These are phyloP conservation scores for Lentinula sp. DNA, from an alignment of 768 basidiomycete species.

Conservation along the genomic window DNA sequence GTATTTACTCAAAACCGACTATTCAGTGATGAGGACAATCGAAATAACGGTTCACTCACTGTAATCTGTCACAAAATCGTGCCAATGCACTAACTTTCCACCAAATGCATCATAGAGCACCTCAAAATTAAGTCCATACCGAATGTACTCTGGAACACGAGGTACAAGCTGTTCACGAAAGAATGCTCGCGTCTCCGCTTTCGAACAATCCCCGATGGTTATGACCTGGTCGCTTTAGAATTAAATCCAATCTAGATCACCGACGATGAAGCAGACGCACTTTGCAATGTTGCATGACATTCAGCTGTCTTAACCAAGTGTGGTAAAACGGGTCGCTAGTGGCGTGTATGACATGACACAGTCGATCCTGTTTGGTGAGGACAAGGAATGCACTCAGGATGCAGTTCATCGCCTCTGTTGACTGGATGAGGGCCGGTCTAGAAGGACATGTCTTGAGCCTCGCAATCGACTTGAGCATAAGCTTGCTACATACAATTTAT, in stretches of 20 bases:
- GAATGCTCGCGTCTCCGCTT: constrained; percentile 60
- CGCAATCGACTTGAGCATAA: too few relatives aligned
- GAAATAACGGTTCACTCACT: constrained; percentile 36
- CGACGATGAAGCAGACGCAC: constrained; percentile 22
- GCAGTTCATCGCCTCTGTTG: constrained; percentile 77
- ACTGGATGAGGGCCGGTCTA: constrained; percentile 72
- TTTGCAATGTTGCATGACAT: constrained; percentile 81
- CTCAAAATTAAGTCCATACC: constrained; percentile 58
- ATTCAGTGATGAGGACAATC: constrained; percentile 1
- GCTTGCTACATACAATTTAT: constrained; percentile 53
- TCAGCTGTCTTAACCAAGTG: constrained; percentile 74
- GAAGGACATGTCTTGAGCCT: constrained; percentile 1
- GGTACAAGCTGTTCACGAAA: constrained; percentile 61
- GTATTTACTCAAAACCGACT: constrained; percentile 52
- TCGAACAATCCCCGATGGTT: constrained; percentile 75
- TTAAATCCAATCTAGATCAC: neutral
- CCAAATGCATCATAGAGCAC: constrained; percentile 74
- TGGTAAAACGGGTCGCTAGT: constrained; percentile 85
- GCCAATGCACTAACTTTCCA: constrained; percentile 79
- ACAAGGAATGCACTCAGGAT: constrained; percentile 83
- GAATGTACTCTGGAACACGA: constrained; percentile 62
- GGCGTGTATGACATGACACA: constrained; percentile 78
- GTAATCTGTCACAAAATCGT: constrained; percentile 74
- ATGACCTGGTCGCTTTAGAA: constrained; percentile 42
- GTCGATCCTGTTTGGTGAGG: constrained; percentile 80